Conservation (phyloP, 768 basidiomycete genomes). For the Lyophyllum semitale region DNA sequence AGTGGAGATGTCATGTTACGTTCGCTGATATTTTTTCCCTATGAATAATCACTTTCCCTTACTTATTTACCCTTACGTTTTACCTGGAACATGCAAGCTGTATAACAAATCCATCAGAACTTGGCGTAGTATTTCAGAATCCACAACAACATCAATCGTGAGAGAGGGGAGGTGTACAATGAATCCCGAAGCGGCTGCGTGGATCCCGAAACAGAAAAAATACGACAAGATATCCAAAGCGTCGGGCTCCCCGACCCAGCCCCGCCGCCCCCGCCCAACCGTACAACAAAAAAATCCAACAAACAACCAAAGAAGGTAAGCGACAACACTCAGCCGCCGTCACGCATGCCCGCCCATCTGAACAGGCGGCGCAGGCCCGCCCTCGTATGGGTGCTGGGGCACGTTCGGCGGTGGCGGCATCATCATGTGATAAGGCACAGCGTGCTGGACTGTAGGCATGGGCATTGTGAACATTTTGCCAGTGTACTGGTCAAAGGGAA, state of each 20-base stretch:
- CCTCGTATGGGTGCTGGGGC: constrained; percentile 76
- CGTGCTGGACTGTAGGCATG: constrained; percentile 69
- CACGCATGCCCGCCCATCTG: constrained; percentile 80
- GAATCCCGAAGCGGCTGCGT: constrained; percentile 16
- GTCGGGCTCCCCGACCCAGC: neutral
- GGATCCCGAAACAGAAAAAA: constrained; percentile 14
- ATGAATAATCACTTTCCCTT: neutral
- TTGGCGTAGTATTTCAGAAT: constrained; percentile 36
- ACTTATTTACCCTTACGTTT: too few species aligned
- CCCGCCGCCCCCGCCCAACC: constrained; percentile 3
- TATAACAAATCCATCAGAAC: constrained; percentile 11
- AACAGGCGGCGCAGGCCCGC: constrained; percentile 65
- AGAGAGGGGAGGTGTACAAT: constrained; percentile 20
- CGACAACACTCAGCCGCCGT: constrained; percentile 17
- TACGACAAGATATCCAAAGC: constrained; percentile 25
- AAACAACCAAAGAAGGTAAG: constrained; percentile 1
- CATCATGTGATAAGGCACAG: constrained; percentile 90
- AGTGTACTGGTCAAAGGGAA: constrained; percentile 22
- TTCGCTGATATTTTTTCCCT: constrained; percentile 18
- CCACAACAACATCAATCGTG: constrained; percentile 34
- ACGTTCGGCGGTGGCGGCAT: constrained; percentile 77
- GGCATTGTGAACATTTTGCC: constrained; percentile 29
- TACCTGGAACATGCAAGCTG: too few species aligned
- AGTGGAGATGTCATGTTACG: constrained; percentile 61
- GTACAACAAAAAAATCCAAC: constrained; percentile 1